Conservation (phyloP, 352 stramenopile genomes). For the Globisporangium lucens region DNA sequence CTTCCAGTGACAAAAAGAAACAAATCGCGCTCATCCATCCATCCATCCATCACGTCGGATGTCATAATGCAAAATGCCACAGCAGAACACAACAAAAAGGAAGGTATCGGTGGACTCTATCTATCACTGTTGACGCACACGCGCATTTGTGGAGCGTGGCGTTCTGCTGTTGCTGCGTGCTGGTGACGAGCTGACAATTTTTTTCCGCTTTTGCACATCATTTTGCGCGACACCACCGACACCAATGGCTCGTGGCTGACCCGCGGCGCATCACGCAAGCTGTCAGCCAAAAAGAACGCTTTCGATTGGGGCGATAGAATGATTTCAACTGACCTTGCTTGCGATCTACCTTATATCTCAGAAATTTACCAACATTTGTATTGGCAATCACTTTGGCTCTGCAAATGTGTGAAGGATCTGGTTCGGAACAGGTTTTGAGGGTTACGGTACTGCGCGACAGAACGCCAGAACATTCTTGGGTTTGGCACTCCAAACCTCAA, state of each 20-base stretch:
- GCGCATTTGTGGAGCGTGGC: no score
- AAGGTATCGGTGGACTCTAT: no score
- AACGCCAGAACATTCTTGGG: constrained; percentile 8
- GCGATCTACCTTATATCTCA: neutral
- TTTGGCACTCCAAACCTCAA: neutral
- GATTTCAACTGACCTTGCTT: neutral
- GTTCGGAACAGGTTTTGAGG: neutral
- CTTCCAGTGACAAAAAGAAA: neutral
- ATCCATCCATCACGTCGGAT: neutral
- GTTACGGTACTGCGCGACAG: neutral
- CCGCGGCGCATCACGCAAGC: neutral
- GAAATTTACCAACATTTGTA: neutral
- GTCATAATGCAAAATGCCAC: neutral
- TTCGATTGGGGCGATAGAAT: neutral
- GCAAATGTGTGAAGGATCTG: neutral
- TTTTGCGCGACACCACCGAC: neutral
- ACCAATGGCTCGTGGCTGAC: neutral
- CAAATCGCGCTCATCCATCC: no score
- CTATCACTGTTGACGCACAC: no score
- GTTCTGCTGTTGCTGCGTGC: no score
- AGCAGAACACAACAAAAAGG: neutral
- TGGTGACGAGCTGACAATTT: no score
- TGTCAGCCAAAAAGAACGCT: constrained; percentile 1
- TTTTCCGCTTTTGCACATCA: neutral
- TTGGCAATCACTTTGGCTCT: neutral